These are phyloP conservation scores for Boechera retrofracta DNA, from an alignment of 345 rosid species.

Conservation along the genomic window DNA sequence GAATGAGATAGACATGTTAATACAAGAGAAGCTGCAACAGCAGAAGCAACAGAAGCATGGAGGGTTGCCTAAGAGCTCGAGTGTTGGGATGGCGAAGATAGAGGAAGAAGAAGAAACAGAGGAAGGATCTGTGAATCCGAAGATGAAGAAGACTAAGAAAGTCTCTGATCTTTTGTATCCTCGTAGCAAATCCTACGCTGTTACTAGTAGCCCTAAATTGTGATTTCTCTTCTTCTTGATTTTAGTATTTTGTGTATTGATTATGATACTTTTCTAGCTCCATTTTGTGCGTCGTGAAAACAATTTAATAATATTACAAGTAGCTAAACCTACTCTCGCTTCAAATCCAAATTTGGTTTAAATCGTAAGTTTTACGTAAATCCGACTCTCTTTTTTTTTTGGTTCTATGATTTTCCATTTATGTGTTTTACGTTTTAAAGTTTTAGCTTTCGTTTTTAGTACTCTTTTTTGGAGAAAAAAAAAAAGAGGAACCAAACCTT, in stretches of 20 bases:
- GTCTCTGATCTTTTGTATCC: constrained; percentile 44
- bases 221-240: constrained; percentile 20
- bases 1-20: constrained; percentile 57
- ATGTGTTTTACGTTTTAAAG: too few species aligned
- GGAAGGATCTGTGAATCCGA: constrained; percentile 43
- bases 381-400: not conserved
- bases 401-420: not conserved
- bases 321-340: not conserved
- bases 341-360: constrained; percentile 3
- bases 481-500: not conserved
- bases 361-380: not conserved
- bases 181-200: constrained; percentile 60
- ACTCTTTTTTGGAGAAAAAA: not conserved
- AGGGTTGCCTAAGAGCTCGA: constrained; percentile 54
- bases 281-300: constrained; percentile 15
- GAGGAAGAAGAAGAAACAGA: constrained; percentile 55
- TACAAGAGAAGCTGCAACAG: constrained; percentile 43
- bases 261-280: constrained; percentile 10
- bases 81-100: constrained; percentile 65
- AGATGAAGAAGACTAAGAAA: constrained; percentile 41
- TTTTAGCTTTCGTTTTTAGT: not conserved
- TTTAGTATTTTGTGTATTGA: constrained; percentile 22
- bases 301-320: not conserved
- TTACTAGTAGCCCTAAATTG: constrained; percentile 36
- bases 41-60: constrained; percentile 13